Percentiles rank a stretch among this genome's conserved stretches.
These are phyloP conservation scores for Pueraria montana DNA, from an alignment of 306 rosid species.

Conservation along the genomic window DNA sequence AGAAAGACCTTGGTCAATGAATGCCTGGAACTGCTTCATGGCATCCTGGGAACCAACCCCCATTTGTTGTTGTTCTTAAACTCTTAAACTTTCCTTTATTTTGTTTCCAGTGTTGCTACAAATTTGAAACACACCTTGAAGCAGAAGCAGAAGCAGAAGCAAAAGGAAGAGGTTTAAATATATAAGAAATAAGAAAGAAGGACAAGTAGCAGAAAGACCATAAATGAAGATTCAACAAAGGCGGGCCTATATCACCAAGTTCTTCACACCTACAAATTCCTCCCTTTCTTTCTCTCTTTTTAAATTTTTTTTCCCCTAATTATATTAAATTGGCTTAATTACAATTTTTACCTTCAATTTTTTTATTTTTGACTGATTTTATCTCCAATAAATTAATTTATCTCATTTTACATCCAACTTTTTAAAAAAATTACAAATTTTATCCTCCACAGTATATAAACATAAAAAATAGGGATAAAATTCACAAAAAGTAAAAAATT, in stretches of 20 bases:
- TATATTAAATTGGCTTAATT: too few species aligned
- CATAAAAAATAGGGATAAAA: too few species aligned
- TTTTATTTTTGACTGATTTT: too few species aligned
- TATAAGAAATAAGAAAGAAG: background rate
- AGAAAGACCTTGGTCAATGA: slow-evolving; percentile 67
- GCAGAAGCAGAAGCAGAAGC: background rate
- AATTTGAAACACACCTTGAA: background rate
- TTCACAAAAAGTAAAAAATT: too few species aligned
- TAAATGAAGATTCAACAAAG: slow-evolving; percentile 55
- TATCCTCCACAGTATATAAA: too few species aligned
- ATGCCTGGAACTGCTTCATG: slow-evolving; percentile 58
- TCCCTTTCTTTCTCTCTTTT: background rate
- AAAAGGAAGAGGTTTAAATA: background rate
- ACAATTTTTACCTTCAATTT: too few species aligned
- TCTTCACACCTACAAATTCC: background rate
- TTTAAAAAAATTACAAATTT: too few species aligned
- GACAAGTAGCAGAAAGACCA: background rate
- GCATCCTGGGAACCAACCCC: slow-evolving; percentile 70
- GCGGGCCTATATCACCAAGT: slow-evolving; percentile 49
- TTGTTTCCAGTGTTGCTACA: background rate
- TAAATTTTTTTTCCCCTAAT: background rate
- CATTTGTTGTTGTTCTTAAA: slow-evolving; percentile 54
- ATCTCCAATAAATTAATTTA: too few species aligned
- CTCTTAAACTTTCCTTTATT: background rate
- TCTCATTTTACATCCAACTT: too few species aligned